A percentile compares a stretch with the other conserved stretches of the same genome.
These are phyloP conservation scores for Colletotrichum sp. DNA, from an alignment of 2,329 filamentous ascomycete genomes.

Conservation along the genomic window DNA sequence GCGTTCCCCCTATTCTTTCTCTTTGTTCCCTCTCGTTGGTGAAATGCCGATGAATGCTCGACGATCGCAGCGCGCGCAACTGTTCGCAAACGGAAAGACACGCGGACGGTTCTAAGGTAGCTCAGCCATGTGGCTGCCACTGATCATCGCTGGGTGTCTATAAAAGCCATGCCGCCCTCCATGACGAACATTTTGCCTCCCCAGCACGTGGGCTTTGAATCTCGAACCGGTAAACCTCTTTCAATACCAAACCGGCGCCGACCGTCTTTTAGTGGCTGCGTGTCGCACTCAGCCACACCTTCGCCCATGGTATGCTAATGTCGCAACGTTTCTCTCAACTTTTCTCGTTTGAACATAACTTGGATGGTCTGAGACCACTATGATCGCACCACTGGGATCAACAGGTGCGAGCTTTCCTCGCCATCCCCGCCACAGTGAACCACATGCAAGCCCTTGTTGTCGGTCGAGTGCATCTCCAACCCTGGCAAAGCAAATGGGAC, in stretches of 20 bases:
- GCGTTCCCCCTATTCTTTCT: neutral
- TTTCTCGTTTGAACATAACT: fast-evolving
- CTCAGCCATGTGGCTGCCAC: neutral
- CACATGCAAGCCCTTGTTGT: neutral
- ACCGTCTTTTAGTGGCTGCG: neutral
- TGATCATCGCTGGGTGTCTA: neutral
- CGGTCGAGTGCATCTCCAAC: neutral
- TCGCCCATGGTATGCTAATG: neutral
- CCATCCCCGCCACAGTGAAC: neutral
- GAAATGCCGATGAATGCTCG: neutral
- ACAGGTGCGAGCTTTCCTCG: neutral
- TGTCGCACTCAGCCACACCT: neutral
- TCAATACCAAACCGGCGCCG: neutral
- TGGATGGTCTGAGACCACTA: neutral
- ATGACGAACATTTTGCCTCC: neutral
- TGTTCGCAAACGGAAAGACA: neutral
- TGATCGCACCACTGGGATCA: neutral
- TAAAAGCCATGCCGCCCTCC: neutral
- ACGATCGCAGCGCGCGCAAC: neutral
- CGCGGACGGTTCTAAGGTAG: neutral
- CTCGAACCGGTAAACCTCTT: neutral
- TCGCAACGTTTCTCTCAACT: neutral
- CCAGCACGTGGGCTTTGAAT: neutral
- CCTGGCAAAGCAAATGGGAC: neutral
- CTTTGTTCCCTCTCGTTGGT: neutral